Evolutionary conservation across 2,329 filamentous ascomycete genomes (phyloP), one percentile per base, ranked within the genome.

Genomic region (Amphichorda felina): DNA sequence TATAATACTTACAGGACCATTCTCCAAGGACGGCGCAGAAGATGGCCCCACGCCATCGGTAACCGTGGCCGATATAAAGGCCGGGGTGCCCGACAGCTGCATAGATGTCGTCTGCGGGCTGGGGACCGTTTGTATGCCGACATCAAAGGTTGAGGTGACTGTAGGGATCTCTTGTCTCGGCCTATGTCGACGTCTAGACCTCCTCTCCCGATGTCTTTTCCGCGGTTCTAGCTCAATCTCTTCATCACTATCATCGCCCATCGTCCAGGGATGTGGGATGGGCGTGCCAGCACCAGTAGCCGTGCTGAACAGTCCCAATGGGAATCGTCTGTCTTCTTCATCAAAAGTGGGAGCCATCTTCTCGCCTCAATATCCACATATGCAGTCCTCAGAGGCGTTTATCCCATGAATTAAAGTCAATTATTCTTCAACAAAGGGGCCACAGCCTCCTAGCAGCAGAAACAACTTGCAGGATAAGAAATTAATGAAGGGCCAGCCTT

Each of bases 171-270:
- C 21, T 7, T 6, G n/a, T 10, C 4, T 8, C 18, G 29, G 15
- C 7, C 7, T 15, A 17, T 4, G 2, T 10, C 15, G 15, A 31
- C n/a, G 5, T 10, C 10, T 31, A 15, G 15, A 8, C 29, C 10
- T 31, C 15, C n/a, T 6, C 21, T 6, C 21, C 17, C 17, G 5
- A 8, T 32, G 6, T 22, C 24, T 3, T 10, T 10, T 24, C 21
- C 10, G 21, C 6, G 10, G 6, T 24, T 6, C 10, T 10, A 24
- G 6, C 10, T 7, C 27, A 5, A 33, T 30, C 8, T 37, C 33
- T 8, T 28, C 22, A 16, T 44, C 40, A 34, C 31, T 39, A 4
- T 44, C 46, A 28, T 54, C 51, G n/a, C 39, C 49, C 16, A 41
- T 41, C 11, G 51, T 54, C 51, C 51, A 54, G 17, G 15, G 17